Evolutionary conservation across 441 rosid species (phyloP).

Genomic region (Macaranga tanarius): DNA sequence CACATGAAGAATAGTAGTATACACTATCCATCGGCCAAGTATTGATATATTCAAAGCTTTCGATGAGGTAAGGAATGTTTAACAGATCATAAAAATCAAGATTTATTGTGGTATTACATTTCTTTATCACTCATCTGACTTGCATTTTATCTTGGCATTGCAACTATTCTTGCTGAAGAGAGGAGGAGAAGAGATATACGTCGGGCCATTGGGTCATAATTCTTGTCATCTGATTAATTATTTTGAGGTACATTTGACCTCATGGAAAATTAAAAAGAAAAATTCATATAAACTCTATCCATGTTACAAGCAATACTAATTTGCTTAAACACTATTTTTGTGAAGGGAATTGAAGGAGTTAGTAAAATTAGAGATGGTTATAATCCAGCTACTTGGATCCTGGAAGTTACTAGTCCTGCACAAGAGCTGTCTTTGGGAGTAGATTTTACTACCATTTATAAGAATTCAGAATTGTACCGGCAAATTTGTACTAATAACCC

Average conservation of each 20-base stretch:
- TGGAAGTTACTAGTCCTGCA: constrained; percentile 56
- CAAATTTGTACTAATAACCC: not conserved
- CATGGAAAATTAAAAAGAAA: too few relatives aligned
- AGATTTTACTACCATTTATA: constrained; percentile 55
- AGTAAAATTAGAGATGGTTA: constrained; percentile 66
- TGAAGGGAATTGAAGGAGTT: constrained; percentile 56
- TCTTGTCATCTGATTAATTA: constrained; percentile 51
- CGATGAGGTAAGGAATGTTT: constrained; percentile 12
- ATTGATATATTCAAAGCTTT: constrained; percentile 18
- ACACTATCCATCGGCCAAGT: constrained; percentile 45
- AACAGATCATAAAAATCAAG: not conserved
- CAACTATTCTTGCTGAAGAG: constrained; percentile 71
- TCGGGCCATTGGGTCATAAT: constrained; percentile 68
- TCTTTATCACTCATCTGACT: constrained; percentile 44
- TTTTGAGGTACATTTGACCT: constrained; percentile 13
- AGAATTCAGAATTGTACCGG: constrained; percentile 25
- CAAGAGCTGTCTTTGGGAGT: constrained; percentile 57
- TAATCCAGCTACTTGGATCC: constrained; percentile 89
- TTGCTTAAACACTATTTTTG: not conserved
- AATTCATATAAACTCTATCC: too few relatives aligned
- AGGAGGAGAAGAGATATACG: constrained; percentile 79
- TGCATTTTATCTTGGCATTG: not conserved
- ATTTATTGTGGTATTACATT: not conserved
- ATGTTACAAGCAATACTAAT: not conserved
- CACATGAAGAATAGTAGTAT: constrained; percentile 45